Conservation (phyloP, 805 yeast species). For the Myxozyma monticola region DNA sequence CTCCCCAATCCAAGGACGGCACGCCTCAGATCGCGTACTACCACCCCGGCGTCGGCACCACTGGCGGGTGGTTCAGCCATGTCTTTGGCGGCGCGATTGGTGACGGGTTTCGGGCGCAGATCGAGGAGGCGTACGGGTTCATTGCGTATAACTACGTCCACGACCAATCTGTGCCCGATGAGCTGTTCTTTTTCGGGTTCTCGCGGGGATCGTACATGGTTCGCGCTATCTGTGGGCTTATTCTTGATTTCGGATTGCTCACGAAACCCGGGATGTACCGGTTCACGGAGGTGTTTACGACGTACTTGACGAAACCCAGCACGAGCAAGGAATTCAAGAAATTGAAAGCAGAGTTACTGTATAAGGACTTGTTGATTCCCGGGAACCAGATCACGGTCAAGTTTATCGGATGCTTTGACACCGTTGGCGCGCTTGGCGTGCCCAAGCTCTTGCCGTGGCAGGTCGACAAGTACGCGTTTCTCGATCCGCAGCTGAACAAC, state of each 20-base stretch:
- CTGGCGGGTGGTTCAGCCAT: neutral
- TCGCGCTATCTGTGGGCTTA: conserved; percentile 12
- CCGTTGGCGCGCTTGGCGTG: conserved; percentile 23
- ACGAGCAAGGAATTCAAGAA: neutral
- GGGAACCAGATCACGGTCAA: conserved; percentile 5
- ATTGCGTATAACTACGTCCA: conserved; percentile 15
- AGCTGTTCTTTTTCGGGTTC: conserved; percentile 23
- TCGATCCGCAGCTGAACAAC: conserved; percentile 5
- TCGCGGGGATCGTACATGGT: conserved; percentile 23
- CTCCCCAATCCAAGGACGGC: neutral
- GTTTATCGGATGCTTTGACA: conserved; percentile 24
- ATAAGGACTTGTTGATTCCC: neutral
- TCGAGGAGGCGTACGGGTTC: conserved; percentile 15
- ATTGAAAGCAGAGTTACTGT: neutral
- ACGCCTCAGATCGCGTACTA: conserved; percentile 13
- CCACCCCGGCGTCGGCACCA: conserved; percentile 15
- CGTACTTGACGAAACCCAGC: neutral
- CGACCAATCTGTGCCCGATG: too few species aligned
- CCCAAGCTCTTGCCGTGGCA: conserved; percentile 7
- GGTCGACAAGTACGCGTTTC: conserved; percentile 7
- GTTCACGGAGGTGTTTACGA: conserved; percentile 7
- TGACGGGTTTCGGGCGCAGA: conserved; percentile 6
- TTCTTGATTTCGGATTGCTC: conserved; percentile 13
- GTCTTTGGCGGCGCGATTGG: conserved; percentile 4
- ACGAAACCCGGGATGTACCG: conserved; percentile 10